A percentile compares a stretch with the other conserved stretches of the same genome.
Evolutionary conservation across 139 green algal genomes (phyloP).

Genomic region (Haematococcus sp.): DNA sequence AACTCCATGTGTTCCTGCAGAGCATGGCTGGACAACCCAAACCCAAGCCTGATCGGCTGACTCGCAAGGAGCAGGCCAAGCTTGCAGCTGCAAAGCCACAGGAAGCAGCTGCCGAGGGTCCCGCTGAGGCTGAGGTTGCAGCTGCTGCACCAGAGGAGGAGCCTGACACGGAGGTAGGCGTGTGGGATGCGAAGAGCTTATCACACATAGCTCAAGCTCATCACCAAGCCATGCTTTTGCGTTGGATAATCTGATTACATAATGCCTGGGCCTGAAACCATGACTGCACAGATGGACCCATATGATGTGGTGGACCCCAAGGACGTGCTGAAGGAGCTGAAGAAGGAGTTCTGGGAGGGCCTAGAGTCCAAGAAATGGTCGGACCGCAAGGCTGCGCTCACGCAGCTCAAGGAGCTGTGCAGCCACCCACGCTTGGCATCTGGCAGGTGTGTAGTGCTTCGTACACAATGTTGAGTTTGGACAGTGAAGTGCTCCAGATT

Average conservation of each 20-base stretch:
- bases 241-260: too few species aligned
- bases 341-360: constrained; percentile 72
- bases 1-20: too few species aligned
- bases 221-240: too few species aligned
- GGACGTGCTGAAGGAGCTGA: constrained; percentile 43
- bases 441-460: constrained; percentile 15
- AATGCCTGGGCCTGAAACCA: too few species aligned
- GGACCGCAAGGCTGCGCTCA: constrained; percentile 71
- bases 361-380: constrained; percentile 86
- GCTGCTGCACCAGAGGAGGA: constrained; percentile 9
- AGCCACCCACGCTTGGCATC: constrained; percentile 45
- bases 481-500: too few species aligned
- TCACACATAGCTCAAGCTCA: too few species aligned
- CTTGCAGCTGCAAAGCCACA: constrained; percentile 30
- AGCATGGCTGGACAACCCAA: constrained; percentile 7
- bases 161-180: constrained; percentile 14
- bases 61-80: constrained; percentile 62
- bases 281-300: constrained; percentile 49
- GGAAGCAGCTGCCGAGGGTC: constrained; percentile 19
- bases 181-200: too few species aligned
- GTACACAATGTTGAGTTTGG: too few species aligned
- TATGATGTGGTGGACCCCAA: constrained; percentile 81
- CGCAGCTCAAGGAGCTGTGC: constrained; percentile 55
- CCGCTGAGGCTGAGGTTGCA: neutral
- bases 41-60: constrained; percentile 56